Evolutionary conservation across 2,329 filamentous ascomycete genomes (phyloP).

Genomic region (Rhytidhysteron rufulum): DNA sequence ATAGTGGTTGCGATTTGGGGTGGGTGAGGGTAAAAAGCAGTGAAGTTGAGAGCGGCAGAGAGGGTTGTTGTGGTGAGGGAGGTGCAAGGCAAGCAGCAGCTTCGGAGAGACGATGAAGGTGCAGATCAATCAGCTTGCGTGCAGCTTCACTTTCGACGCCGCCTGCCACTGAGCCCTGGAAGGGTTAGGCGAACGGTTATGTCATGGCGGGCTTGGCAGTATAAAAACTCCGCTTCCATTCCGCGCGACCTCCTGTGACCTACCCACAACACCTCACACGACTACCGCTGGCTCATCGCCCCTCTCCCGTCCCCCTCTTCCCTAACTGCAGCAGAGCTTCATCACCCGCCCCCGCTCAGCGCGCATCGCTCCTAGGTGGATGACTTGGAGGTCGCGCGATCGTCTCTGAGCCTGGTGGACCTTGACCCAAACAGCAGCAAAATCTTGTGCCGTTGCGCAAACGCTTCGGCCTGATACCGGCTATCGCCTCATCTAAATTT

Average conservation of each 20-base stretch:
- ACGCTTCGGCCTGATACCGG: conserved; percentile 3
- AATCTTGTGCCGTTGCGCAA: neutral
- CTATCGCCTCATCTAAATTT: conserved; percentile 4
- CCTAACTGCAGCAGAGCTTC: neutral
- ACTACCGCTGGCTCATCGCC: neutral
- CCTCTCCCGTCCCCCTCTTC: conserved; percentile 1
- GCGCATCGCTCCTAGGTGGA: neutral
- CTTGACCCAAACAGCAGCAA: neutral
- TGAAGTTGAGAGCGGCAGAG: neutral
- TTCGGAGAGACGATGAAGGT: neutral
- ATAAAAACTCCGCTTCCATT: conserved; percentile 1
- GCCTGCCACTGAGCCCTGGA: no score
- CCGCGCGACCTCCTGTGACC: no score
- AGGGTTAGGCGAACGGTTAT: no score
- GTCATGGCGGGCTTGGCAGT: neutral
- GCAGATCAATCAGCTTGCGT: no score
- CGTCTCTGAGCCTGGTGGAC: neutral
- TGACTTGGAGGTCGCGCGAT: neutral
- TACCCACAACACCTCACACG: neutral
- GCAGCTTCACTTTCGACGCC: no score
- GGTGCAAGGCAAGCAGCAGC: neutral
- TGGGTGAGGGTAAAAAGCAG: neutral
- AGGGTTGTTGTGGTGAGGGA: neutral
- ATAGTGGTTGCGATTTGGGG: no score
- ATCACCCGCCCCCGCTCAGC: neutral